These are phyloP conservation scores for Aspergillus fumigatus DNA, from an alignment of 2,329 filamentous ascomycete genomes.

Conservation along the genomic window DNA sequence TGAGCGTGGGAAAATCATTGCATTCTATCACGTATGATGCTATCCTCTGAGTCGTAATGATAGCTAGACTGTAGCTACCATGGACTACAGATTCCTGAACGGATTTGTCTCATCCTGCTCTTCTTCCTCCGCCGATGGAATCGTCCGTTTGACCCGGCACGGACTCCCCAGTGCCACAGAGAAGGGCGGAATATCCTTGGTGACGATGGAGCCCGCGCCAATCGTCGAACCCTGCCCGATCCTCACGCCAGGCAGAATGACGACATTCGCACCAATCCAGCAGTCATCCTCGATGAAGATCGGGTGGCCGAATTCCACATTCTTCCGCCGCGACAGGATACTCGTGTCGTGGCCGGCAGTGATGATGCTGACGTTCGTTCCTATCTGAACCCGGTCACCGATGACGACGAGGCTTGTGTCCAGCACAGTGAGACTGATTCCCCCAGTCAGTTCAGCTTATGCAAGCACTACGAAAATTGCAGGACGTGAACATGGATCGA, in stretches of 20 bases:
- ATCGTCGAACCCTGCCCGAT: conserved; percentile 42
- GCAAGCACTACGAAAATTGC: neutral
- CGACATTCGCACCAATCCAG: conserved; percentile 48
- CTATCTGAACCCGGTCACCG: conserved; percentile 51
- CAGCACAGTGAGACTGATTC: conserved; percentile 50
- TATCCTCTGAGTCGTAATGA: too few species aligned
- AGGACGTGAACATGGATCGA: neutral
- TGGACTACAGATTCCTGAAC: conserved; percentile 11
- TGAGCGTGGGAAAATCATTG: too few species aligned
- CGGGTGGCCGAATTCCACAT: conserved; percentile 47
- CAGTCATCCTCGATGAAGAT: conserved; percentile 47
- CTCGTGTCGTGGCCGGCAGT: conserved; percentile 51
- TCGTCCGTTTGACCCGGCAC: conserved; percentile 21
- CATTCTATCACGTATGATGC: too few species aligned
- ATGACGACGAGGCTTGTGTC: conserved; percentile 52
- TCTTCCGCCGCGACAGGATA: conserved; percentile 44
- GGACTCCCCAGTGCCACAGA: conserved; percentile 28
- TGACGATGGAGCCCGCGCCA: conserved; percentile 38
- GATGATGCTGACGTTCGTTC: conserved; percentile 51
- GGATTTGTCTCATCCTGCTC: conserved; percentile 20
- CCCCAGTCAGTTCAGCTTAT: neutral
- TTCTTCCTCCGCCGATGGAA: conserved; percentile 21
- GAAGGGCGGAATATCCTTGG: conserved; percentile 31
- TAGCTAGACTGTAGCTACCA: neutral
- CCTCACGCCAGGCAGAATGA: conserved; percentile 40